Base-by-base conservation (phyloP, 108 stramenopile species). In the Schizochytrium sp. region DNA sequence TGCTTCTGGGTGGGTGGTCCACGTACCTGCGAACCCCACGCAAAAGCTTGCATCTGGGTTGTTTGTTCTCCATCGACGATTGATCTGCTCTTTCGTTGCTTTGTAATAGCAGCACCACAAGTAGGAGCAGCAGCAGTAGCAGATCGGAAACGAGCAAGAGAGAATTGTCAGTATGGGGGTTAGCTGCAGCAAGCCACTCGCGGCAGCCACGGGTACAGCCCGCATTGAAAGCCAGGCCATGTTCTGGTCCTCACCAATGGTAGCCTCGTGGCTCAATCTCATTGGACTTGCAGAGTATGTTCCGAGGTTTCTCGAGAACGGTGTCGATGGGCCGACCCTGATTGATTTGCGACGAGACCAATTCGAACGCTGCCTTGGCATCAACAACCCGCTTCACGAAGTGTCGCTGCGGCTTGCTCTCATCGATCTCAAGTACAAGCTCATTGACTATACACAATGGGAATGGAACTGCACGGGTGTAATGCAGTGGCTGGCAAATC, bases 391-490 rank as follows among this genome's bases (percentile, higher is more conserved):
- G 19, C 51, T 83, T 6, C 76, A 83, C 51, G 76, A 83, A 45
- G 45, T 25, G 43, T 83, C 76, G 19, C 51, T 83, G 76, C 76
- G n/a, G 0, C 28, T 21, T 6, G 76, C 48, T 6, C 45, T 83
- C 43, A 23, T 25, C 2, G 76, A 83, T 53, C 51, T 83, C n/a
- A 47, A 53, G 76, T 18, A 6, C 45, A 83, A 83, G 4, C n/a
- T 83, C 23, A 83, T 83, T 12, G 76, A 83, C 76, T 83, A 83
- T 4, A 83, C 76, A 8, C 19, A 21, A 12, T 83, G 76, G 76
- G 76, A 83, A 4, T 83, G 76, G 76, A 83, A 53, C 76, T 83
- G 76, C 76, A 83, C 76, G 12, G 76, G 76, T 0, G 76, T 83
- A 1, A 53, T 83, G 76, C 48, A 83, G 76, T 83, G 76, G 76